Conservation (phyloP, 305 asterid species). For the Petunia hybrid region DNA sequence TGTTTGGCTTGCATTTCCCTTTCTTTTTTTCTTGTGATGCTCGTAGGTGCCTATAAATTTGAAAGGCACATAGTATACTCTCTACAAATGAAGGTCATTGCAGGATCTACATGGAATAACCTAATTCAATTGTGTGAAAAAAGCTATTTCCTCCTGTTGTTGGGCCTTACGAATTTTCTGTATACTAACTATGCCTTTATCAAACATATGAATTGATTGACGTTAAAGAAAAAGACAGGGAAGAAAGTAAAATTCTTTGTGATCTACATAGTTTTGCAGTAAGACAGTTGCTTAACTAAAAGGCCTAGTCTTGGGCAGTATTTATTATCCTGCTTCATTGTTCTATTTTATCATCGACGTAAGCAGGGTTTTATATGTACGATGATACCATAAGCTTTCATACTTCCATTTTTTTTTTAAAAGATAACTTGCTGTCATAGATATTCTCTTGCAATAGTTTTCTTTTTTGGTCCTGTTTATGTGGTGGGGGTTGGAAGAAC, state of each 20-base stretch:
- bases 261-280: background rate
- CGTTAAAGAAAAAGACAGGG: background rate
- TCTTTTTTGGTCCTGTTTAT: background rate
- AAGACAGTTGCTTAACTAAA: background rate
- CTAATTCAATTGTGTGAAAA: background rate
- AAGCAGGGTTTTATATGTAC: background rate
- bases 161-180: background rate
- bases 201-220: background rate
- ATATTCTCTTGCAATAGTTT: background rate
- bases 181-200: background rate
- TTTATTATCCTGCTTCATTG: background rate
- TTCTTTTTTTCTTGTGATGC: background rate
- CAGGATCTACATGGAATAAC: background rate
- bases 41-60: background rate
- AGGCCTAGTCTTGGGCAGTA: background rate
- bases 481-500: background rate
- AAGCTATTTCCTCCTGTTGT: background rate
- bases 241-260: background rate
- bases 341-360: background rate
- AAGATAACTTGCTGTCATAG: background rate
- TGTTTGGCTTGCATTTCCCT: background rate
- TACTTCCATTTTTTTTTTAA: background rate
- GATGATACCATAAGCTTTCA: background rate
- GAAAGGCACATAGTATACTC: background rate
- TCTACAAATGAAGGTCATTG: slow-evolving; percentile 12